Evolutionary conservation across 352 stramenopile species (phyloP), one percentile per base, ranked within the genome.

Genomic region (Pythium sp.): DNA sequence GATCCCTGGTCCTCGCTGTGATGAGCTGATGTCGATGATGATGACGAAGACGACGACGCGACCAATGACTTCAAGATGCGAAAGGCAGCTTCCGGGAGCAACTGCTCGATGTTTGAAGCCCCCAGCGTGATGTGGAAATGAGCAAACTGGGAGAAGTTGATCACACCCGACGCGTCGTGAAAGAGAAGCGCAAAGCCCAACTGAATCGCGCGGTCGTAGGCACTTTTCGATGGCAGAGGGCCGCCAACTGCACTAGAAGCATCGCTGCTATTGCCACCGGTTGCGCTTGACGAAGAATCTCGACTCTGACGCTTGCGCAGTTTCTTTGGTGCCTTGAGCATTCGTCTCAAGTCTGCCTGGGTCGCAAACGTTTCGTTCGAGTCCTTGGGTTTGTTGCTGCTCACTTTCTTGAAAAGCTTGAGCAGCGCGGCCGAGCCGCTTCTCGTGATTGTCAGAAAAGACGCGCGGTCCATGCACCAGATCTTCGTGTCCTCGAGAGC

Each of bases 391-490:
- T 77, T 72, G 4, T 68, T 84, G 20, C 72, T 78, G 55, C 83
- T 82, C 11, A 92, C 72, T 57, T 89, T 85, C 30, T 80, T 72
- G 61, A 96, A 96, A 18, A 96, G 61, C 63, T 90, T 87, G 55
- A 91, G 74, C 14, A 96, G 68, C 5, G 88, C 84, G 18, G 86
- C 79, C 5, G 88, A 96, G 18, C 88, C 88, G 54, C 86, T 94
- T 8, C 85, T 77, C 3, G 86, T 94, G 72, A 94, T 96, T 1
- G 86, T 94, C 26, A 93, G 67, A 57, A 96, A 92, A n/a, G 81
- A 86, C 34, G 86, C 84, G 34, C 86, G 83, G 60, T 96, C 86
- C 80, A 99, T 97, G 65, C 86, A 95, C 95, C 96, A 99, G 11
- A 98, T 80, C 64, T 97, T 97, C 47, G 87, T 96, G 69, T 92